Conservation (phyloP, 306 rosid species). For the Erythrophleum fordii region DNA sequence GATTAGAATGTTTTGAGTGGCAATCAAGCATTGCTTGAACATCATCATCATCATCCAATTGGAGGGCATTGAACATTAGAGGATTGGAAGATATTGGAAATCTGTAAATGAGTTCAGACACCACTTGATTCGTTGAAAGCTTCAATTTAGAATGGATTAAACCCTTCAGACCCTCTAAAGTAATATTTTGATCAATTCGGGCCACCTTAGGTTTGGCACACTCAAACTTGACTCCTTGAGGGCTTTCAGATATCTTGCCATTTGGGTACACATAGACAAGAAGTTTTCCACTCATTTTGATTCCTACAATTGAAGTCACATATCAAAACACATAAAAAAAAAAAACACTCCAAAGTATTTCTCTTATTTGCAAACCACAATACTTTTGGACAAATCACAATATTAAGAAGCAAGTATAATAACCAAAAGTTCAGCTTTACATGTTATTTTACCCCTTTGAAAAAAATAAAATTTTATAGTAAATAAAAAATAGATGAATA, state of each 20-base stretch:
- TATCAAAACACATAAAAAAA: neutral
- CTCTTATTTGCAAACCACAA: neutral
- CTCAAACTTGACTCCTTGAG: neutral
- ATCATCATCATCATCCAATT: neutral
- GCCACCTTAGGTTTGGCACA: neutral
- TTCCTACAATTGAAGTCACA: neutral
- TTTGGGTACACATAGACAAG: neutral
- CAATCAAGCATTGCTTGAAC: neutral
- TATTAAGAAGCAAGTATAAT: no score
- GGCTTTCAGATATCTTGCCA: neutral
- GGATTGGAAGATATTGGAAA: neutral
- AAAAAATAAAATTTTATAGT: neutral
- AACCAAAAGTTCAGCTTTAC: neutral
- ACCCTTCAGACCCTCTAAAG: neutral
- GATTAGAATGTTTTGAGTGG: neutral
- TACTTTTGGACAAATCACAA: no score
- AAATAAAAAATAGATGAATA: neutral
- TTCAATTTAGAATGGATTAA: neutral
- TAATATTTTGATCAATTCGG: neutral
- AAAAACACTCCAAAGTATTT: no score
- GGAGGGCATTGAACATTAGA: neutral
- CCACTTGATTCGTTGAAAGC: neutral
- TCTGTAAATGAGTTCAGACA: neutral
- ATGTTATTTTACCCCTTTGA: neutral
- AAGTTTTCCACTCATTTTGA: neutral